These are phyloP conservation scores for Aspergillus niger DNA, from an alignment of 2,329 filamentous ascomycete genomes.

Conservation along the genomic window DNA sequence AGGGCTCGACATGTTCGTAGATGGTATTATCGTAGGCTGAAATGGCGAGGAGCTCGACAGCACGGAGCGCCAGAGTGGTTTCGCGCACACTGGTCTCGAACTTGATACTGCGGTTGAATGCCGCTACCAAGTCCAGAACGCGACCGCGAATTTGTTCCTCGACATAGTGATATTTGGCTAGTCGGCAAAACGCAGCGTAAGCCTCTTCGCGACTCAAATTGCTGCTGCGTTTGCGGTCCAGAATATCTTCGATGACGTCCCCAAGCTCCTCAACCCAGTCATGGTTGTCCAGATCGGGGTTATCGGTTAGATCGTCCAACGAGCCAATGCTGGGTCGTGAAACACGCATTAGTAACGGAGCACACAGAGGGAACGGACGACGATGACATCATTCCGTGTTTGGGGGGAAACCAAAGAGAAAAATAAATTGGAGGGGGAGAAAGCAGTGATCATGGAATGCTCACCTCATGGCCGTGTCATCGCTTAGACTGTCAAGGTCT, in stretches of 20 bases:
- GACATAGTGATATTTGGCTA: slow-evolving; percentile 69
- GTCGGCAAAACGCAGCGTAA: slow-evolving; percentile 62
- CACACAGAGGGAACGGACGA: background rate
- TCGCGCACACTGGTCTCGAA: slow-evolving; percentile 69
- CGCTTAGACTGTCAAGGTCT: slow-evolving; percentile 57
- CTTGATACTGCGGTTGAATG: slow-evolving; percentile 71
- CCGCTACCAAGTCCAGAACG: slow-evolving; percentile 63
- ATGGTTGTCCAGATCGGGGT: slow-evolving; percentile 55
- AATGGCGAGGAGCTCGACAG: slow-evolving; percentile 69
- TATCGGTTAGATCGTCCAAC: slow-evolving; percentile 65
- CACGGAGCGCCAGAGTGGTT: slow-evolving; percentile 68
- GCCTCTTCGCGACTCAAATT: slow-evolving; percentile 68
- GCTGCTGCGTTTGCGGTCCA: slow-evolving; percentile 77
- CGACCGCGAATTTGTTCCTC: slow-evolving; percentile 62
- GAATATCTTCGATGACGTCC: slow-evolving; percentile 69
- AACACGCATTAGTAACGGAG: slow-evolving; percentile 15
- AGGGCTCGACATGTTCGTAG: slow-evolving; percentile 62
- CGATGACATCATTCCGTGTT: slow-evolving; percentile 40
- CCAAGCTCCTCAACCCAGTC: slow-evolving; percentile 65
- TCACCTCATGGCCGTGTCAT: slow-evolving; percentile 61
- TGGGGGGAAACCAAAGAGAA: slow-evolving; percentile 14
- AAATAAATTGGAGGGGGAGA: slow-evolving; percentile 13
- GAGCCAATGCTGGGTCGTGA: slow-evolving; percentile 56
- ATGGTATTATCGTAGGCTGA: slow-evolving; percentile 66
- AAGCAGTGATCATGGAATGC: slow-evolving; percentile 18